Evolutionary conservation across 176 grass and related monocot genomes (phyloP).

Genomic region (Zoysia japonica): DNA sequence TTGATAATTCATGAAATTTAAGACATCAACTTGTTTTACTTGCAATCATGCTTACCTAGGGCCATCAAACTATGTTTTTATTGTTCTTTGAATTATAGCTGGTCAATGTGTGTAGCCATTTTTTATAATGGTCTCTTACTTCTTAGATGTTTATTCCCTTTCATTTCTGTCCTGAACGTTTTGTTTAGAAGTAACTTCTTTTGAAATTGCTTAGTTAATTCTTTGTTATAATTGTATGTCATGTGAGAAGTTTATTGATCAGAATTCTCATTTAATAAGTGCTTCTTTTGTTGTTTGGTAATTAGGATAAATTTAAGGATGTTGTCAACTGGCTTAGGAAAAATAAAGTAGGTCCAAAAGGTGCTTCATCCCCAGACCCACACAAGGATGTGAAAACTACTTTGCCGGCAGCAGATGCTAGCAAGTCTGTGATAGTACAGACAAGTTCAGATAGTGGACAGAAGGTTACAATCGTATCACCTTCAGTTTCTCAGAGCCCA

Average conservation of each 20-base stretch:
- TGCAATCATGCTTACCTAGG: neutral
- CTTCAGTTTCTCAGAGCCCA: slow-evolving; percentile 52
- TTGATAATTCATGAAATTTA: slow-evolving; percentile 3
- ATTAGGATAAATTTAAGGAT: slow-evolving; percentile 93
- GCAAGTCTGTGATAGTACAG: slow-evolving; percentile 36
- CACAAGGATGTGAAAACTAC: slow-evolving; percentile 47
- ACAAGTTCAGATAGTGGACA: slow-evolving; percentile 36
- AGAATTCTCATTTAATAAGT: slow-evolving; percentile 13
- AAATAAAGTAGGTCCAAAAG: slow-evolving; percentile 52
- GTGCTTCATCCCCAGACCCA: slow-evolving; percentile 41
- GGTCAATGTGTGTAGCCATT: neutral
- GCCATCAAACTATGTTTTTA: neutral
- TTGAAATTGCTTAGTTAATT: neutral
- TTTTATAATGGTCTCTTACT: neutral
- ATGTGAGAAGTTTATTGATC: neutral
- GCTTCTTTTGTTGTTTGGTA: slow-evolving; percentile 18
- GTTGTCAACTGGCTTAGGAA: slow-evolving; percentile 85
- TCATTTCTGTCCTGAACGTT: neutral
- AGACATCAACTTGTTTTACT: neutral
- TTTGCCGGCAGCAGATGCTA: slow-evolving; percentile 24
- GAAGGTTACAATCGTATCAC: slow-evolving; percentile 20
- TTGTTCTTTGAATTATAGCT: neutral
- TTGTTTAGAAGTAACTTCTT: neutral
- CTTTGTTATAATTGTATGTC: neutral
- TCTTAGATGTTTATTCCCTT: neutral